Evolutionary conservation across 805 yeast species (phyloP).

Genomic region (Wickerhamiella spandovensis): DNA sequence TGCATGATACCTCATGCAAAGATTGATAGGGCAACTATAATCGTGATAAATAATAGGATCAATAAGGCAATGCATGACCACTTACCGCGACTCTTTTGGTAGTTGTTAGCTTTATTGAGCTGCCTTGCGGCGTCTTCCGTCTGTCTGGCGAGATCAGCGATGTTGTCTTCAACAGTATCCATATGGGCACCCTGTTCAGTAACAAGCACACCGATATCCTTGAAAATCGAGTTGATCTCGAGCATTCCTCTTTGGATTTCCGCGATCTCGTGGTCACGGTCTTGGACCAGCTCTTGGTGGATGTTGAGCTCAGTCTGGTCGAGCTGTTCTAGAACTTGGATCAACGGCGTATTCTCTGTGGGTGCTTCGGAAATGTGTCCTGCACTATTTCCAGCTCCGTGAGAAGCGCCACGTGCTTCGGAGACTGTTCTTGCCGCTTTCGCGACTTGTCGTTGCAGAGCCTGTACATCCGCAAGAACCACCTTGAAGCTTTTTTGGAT

Average conservation of each 20-base stretch:
- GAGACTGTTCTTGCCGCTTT: background rate
- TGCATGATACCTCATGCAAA: slow-evolving; percentile 2
- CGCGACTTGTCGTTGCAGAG: slow-evolving; percentile 2
- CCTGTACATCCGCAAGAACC: slow-evolving; percentile 3
- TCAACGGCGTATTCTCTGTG: slow-evolving; percentile 3
- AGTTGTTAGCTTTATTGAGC: slow-evolving; percentile 57
- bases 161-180: slow-evolving; percentile 72
- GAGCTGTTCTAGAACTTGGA: slow-evolving; percentile 20
- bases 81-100: slow-evolving; percentile 54
- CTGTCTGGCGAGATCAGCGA: slow-evolving; percentile 47
- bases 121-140: slow-evolving; percentile 61
- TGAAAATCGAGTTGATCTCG: slow-evolving; percentile 76
- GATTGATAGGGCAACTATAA: slow-evolving; percentile 30
- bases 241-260: slow-evolving; percentile 64
- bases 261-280: slow-evolving; percentile 58
- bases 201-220: slow-evolving; percentile 65
- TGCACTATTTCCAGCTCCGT: background rate
- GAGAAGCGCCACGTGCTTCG: background rate
- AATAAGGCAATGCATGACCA: slow-evolving; percentile 60
- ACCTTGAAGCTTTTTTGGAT: slow-evolving; percentile 1
- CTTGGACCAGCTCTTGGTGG: slow-evolving; percentile 35
- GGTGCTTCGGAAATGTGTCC: background rate
- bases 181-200: slow-evolving; percentile 75
- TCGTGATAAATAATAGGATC: slow-evolving; percentile 44
- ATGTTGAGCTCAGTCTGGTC: slow-evolving; percentile 21